Evolutionary conservation across 305 asterid species (phyloP).

Genomic region (Fraxinus albicans): DNA sequence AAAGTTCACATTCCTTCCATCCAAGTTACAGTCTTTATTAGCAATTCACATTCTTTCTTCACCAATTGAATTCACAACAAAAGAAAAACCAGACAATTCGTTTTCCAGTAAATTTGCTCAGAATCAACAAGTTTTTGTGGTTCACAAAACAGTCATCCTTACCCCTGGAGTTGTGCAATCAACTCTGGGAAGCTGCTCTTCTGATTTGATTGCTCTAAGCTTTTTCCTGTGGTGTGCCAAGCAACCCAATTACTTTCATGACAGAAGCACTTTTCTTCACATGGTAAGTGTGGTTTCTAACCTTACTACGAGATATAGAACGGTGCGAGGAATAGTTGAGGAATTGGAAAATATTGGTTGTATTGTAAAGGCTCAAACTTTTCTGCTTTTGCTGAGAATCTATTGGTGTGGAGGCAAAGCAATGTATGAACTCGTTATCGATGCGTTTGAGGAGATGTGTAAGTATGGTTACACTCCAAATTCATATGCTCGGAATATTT

Average conservation of each 20-base stretch:
- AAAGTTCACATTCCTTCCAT: background rate
- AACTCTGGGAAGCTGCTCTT: conserved; percentile 48
- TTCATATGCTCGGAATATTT: conserved; percentile 53
- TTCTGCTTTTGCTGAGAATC: conserved; percentile 68
- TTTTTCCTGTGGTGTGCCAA: conserved; percentile 73
- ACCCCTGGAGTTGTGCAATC: conserved; percentile 48
- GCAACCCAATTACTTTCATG: conserved; percentile 69
- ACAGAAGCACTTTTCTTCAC: conserved; percentile 42
- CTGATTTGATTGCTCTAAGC: conserved; percentile 59
- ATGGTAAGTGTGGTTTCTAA: conserved; percentile 60
- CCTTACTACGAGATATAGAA: conserved; percentile 40
- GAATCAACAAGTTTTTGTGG: conserved; percentile 12
- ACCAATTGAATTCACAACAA: conserved; percentile 20
- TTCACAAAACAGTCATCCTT: conserved; percentile 24
- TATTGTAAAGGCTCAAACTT: conserved; percentile 50
- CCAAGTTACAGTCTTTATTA: conserved; percentile 29
- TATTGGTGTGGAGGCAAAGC: conserved; percentile 53
- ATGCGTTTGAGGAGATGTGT: conserved; percentile 47
- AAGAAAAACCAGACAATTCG: conserved; percentile 6
- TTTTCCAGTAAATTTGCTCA: conserved; percentile 20
- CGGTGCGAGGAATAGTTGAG: conserved; percentile 45
- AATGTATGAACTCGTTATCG: conserved; percentile 56
- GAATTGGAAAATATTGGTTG: conserved; percentile 53
- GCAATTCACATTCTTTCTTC: conserved; percentile 35
- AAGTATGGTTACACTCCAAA: conserved; percentile 51